phyloP scores from a whole-genome alignment of 352 stramenopile species.

The Globisporangium mamillatum region DNA sequence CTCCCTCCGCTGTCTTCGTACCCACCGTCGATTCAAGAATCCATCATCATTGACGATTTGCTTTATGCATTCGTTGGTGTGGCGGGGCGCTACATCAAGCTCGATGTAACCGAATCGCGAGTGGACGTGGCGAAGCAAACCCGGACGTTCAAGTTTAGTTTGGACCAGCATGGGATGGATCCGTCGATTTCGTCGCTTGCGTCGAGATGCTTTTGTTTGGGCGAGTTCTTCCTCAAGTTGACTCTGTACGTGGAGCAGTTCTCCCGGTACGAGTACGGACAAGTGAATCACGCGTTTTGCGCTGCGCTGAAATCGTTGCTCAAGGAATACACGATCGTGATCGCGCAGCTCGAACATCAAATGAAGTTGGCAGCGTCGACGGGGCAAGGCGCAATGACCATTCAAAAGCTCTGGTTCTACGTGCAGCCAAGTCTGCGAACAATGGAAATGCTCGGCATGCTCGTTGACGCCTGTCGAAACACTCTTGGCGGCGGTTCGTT shows the following conservation, averaged over 20 bases:
- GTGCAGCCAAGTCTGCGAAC: conserved; percentile 90
- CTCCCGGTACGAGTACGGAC: conserved; percentile 89
- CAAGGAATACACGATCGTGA: conserved; percentile 92
- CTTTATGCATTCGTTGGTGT: conserved; percentile 79
- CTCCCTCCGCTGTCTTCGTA: conserved; percentile 67
- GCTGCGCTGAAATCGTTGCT: conserved; percentile 90
- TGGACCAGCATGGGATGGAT: conserved; percentile 77
- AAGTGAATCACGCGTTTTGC: conserved; percentile 93
- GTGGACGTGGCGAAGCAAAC: conserved; percentile 27
- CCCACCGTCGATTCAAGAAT: conserved; percentile 72
- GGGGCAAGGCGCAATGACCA: conserved; percentile 43
- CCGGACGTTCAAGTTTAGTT: conserved; percentile 54
- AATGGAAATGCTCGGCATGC: conserved; percentile 89
- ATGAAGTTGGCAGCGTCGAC: conserved; percentile 34
- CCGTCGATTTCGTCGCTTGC: conserved; percentile 72
- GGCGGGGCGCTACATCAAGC: conserved; percentile 80
- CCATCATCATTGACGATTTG: conserved; percentile 82
- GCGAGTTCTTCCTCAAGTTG: conserved; percentile 79
- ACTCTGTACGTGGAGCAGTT: conserved; percentile 78
- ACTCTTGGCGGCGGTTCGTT: conserved; percentile 88
- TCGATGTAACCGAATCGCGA: conserved; percentile 48
- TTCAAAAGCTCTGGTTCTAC: conserved; percentile 93
- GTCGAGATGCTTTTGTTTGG: conserved; percentile 61
- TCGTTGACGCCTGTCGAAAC: conserved; percentile 69
- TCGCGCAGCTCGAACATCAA: conserved; percentile 88